These are phyloP conservation scores for Yamadazyma tumulicola DNA, from an alignment of 805 yeast genomes.

Conservation along the genomic window DNA sequence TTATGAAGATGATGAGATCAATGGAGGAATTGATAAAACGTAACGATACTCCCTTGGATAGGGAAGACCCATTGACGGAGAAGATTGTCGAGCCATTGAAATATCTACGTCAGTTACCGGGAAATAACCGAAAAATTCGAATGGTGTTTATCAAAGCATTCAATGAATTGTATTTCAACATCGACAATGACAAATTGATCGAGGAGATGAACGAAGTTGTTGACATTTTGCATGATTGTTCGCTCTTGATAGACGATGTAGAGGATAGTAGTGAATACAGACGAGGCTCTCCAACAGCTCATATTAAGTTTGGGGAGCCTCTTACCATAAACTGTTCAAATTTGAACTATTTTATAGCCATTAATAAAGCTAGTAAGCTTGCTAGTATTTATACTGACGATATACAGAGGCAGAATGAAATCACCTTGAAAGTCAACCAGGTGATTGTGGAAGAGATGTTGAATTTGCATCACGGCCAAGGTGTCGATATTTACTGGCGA, in stretches of 20 bases:
- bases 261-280: slow-evolving; percentile 74
- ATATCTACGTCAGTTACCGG: slow-evolving; percentile 30
- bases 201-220: slow-evolving; percentile 26
- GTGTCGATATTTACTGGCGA: slow-evolving; percentile 85
- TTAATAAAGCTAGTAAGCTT: slow-evolving; percentile 41
- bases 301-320: slow-evolving; percentile 71
- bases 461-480: slow-evolving; percentile 86
- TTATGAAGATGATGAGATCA: no score
- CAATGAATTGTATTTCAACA: slow-evolving; percentile 29
- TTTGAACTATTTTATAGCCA: slow-evolving; percentile 73
- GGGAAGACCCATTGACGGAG: slow-evolving; percentile 7
- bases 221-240: slow-evolving; percentile 33
- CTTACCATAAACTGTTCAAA: slow-evolving; percentile 81
- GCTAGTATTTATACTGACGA: slow-evolving; percentile 14
- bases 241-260: slow-evolving; percentile 69
- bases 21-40: slow-evolving; percentile 8
- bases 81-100: slow-evolving; percentile 24
- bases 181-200: slow-evolving; percentile 20
- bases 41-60: slow-evolving; percentile 10
- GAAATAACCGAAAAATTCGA: slow-evolving; percentile 30
- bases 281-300: slow-evolving; percentile 79
- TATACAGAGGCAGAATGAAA: neutral
- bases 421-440: slow-evolving; percentile 21
- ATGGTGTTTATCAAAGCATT: slow-evolving; percentile 29
- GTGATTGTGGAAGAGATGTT: slow-evolving; percentile 70